Conservation (phyloP, 768 basidiomycete species). For the Leccinellum luteum region DNA sequence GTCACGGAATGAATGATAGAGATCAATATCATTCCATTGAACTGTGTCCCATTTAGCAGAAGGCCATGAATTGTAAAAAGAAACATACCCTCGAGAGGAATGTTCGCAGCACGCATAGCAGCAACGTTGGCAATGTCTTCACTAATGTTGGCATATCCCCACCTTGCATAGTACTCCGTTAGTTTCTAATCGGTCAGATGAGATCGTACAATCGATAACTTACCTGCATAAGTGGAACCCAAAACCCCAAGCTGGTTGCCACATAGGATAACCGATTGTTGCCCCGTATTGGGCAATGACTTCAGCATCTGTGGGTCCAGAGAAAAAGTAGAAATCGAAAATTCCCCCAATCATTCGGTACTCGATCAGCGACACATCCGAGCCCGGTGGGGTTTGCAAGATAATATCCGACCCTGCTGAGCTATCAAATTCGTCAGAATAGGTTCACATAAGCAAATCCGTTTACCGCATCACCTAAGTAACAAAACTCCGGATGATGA, state of each 20-base stretch:
- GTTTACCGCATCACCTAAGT: slow-evolving; percentile 44
- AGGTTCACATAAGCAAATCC: not conserved
- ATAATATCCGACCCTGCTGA: slow-evolving; percentile 73
- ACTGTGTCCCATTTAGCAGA: slow-evolving; percentile 34
- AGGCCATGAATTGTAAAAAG: not conserved
- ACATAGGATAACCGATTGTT: slow-evolving; percentile 64
- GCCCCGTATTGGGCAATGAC: slow-evolving; percentile 72
- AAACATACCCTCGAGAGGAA: slow-evolving; percentile 67
- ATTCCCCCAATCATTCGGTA: slow-evolving; percentile 76
- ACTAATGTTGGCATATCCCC: slow-evolving; percentile 51
- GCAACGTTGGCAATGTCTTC: slow-evolving; percentile 55
- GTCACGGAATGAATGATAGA: slow-evolving; percentile 67
- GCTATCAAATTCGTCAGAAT: slow-evolving; percentile 32
- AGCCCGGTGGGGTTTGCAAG: slow-evolving; percentile 54
- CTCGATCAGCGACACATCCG: slow-evolving; percentile 60
- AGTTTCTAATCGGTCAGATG: not conserved
- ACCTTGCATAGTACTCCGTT: slow-evolving; percentile 19
- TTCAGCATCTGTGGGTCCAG: slow-evolving; percentile 46
- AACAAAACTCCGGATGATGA: slow-evolving; percentile 76
- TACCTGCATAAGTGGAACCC: slow-evolving; percentile 75
- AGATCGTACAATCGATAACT: not conserved
- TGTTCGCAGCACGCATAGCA: slow-evolving; percentile 62
- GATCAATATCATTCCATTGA: slow-evolving; percentile 79
- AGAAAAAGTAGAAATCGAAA: slow-evolving; percentile 77
- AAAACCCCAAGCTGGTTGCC: slow-evolving; percentile 75